Percentiles rank a stretch among this genome's conserved stretches.
Conservation (phyloP, 1,284 basidiomycete genomes). For the Microbotryum silenes-acaulis region DNA sequence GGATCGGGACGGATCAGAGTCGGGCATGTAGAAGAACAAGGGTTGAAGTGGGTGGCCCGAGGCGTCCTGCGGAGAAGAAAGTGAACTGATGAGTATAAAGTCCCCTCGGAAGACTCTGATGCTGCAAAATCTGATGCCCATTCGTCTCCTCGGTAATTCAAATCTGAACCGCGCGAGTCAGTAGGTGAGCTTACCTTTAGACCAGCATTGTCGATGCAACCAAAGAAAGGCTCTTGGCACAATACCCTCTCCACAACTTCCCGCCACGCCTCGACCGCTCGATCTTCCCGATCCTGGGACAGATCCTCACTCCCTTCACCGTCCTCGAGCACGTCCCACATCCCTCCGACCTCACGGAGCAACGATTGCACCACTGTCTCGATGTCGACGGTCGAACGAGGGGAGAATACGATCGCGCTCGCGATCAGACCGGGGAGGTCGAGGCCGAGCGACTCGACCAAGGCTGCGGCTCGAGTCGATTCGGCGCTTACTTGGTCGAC, state of each 20-base stretch:
- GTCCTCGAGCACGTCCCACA: slow-evolving; percentile 22
- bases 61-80: slow-evolving; percentile 19
- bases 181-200: slow-evolving; percentile 12
- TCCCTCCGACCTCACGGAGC: slow-evolving; percentile 15
- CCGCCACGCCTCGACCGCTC: slow-evolving; percentile 24
- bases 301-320: background rate
- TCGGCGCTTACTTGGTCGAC: too few species aligned
- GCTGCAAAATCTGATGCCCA: too few species aligned
- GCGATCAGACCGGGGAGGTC: slow-evolving; percentile 31
- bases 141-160: background rate
- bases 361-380: slow-evolving; percentile 22
- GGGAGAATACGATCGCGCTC: slow-evolving; percentile 27
- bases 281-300: slow-evolving; percentile 8
- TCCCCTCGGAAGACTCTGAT: too few species aligned
- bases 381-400: slow-evolving; percentile 28
- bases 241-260: slow-evolving; percentile 17
- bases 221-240: slow-evolving; percentile 21
- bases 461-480: slow-evolving; percentile 3
- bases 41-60: slow-evolving; percentile 21
- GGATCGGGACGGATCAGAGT: slow-evolving; percentile 16
- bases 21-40: slow-evolving; percentile 26
- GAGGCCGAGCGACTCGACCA: slow-evolving; percentile 14
- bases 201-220: slow-evolving; percentile 26
- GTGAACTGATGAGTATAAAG: background rate
- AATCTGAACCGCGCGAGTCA: background rate